Conservation (phyloP, 805 yeast genomes). For the Blastobotrys americana region DNA sequence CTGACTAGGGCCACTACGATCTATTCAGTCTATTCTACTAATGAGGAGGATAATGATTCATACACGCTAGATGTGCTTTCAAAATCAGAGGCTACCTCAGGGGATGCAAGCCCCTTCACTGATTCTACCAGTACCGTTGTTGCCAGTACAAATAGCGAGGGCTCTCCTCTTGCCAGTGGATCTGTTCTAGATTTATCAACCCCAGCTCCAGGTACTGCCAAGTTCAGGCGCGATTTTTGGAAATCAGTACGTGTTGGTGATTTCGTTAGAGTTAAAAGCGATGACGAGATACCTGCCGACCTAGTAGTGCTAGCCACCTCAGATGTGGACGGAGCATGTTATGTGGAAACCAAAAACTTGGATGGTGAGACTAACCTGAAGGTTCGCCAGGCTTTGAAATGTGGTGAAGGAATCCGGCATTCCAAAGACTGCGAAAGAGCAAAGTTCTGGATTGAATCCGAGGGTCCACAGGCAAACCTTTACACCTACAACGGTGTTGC, state of each 20-base stretch:
- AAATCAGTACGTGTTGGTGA: constrained; percentile 75
- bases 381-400: constrained; percentile 46
- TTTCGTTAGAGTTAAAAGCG: constrained; percentile 55
- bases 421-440: constrained; percentile 52
- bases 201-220: constrained; percentile 30
- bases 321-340: constrained; percentile 63
- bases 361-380: constrained; percentile 78
- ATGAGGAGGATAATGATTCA: background rate
- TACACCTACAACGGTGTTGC: constrained; percentile 62
- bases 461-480: constrained; percentile 57
- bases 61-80: background rate
- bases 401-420: constrained; percentile 53
- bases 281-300: constrained; percentile 79
- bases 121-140: constrained; percentile 9
- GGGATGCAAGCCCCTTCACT: too few relatives aligned
- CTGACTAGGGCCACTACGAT: constrained; percentile 18
- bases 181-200: constrained; percentile 23
- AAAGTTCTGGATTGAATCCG: constrained; percentile 58
- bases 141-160: constrained; percentile 17
- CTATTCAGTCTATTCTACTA: constrained; percentile 18
- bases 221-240: constrained; percentile 56
- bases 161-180: constrained; percentile 6
- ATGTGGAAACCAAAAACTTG: constrained; percentile 63
- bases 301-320: constrained; percentile 60
- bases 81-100: background rate